These are phyloP conservation scores for Podospora fimiseda DNA, from an alignment of 495 filamentous ascomycete species.

Conservation along the genomic window DNA sequence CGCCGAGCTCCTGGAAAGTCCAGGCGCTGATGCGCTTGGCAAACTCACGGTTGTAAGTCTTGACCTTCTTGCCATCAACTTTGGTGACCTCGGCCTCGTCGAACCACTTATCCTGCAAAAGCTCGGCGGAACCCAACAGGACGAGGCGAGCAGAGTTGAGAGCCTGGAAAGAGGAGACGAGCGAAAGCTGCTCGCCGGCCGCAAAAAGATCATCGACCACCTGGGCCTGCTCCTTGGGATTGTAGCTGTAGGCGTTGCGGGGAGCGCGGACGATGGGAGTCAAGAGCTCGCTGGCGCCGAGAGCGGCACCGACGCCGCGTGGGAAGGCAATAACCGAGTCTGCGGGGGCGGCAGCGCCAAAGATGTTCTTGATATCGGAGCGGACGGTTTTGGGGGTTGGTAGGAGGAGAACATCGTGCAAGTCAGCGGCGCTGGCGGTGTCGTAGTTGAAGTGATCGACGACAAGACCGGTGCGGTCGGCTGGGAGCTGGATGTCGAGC, in stretches of 20 bases:
- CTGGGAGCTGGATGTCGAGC: constrained; percentile 83
- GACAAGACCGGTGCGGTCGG: constrained; percentile 71
- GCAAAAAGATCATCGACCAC: constrained; percentile 70
- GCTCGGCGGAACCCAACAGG: constrained; percentile 77
- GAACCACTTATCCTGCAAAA: constrained; percentile 87
- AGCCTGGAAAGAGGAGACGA: constrained; percentile 80
- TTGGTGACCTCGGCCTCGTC: constrained; percentile 63
- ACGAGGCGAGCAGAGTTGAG: constrained; percentile 89
- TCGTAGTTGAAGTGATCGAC: constrained; percentile 98
- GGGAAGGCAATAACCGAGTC: constrained; percentile 66
- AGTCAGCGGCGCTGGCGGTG: constrained; percentile 62
- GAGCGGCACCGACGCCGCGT: constrained; percentile 66
- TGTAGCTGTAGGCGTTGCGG: constrained; percentile 83
- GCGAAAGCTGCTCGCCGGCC: constrained; percentile 70
- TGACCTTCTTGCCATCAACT: constrained; percentile 43
- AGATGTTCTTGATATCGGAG: constrained; percentile 70
- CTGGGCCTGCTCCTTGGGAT: constrained; percentile 79
- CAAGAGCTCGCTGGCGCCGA: constrained; percentile 70
- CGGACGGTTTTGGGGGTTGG: constrained; percentile 55
- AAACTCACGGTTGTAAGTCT: constrained; percentile 77
- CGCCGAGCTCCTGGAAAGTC: constrained; percentile 91
- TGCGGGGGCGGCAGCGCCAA: constrained; percentile 52
- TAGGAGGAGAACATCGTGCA: constrained; percentile 83
- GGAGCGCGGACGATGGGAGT: constrained; percentile 76
- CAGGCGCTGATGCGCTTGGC: constrained; percentile 75